Base-by-base conservation (phyloP, 2,329 filamentous ascomycete species). In the Rhynchosporium secalis region DNA sequence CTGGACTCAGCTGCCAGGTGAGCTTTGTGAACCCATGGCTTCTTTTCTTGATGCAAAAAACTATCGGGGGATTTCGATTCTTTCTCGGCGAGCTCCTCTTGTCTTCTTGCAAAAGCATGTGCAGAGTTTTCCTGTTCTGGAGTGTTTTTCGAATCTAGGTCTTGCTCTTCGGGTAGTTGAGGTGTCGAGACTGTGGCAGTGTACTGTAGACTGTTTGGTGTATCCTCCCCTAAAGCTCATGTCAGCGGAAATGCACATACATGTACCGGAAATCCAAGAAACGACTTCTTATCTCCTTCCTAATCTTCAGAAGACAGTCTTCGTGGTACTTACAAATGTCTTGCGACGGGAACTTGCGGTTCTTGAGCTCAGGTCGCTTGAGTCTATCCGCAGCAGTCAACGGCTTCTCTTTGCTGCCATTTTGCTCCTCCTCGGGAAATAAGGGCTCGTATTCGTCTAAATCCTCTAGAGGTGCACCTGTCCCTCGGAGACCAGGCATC, bases 391-490 rank as follows among this genome's bases (percentile, higher is more conserved):
- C 78, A 38, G 80, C 76, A n/a, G 80, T 80, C 56, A 81, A 72
- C 8, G 78, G 79, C 66, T 81, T 81, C 56, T 80, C 78, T 29
- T 74, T 73, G 47, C 78, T 75, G 20, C 73, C 68, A 31, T 81
- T 77, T 61, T 86, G 83, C 3, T 83, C 82, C 15, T 93, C 90
- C 61, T 95, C 92, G 0, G 91, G 88, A 76, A 99, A 99, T 3
- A 99, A 79, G 1, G 95, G 95, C 74, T 98, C 94, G 72, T 98
- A 98, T 75, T 98, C 93, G 71, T 93, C 89, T 4, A 96, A 90
- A 71, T 96, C 89, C 70, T 96, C 92, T 8, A 96, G 78, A 4
- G 90, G 91, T 3, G 89, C 92, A 48, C 85, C 77, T 75, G 88
- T 74, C 36, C 67, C 45, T 15, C 66, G 65, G 45, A 71, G 80